phyloP scores from a whole-genome alignment of 768 basidiomycete genomes.

The Chiua virens region DNA sequence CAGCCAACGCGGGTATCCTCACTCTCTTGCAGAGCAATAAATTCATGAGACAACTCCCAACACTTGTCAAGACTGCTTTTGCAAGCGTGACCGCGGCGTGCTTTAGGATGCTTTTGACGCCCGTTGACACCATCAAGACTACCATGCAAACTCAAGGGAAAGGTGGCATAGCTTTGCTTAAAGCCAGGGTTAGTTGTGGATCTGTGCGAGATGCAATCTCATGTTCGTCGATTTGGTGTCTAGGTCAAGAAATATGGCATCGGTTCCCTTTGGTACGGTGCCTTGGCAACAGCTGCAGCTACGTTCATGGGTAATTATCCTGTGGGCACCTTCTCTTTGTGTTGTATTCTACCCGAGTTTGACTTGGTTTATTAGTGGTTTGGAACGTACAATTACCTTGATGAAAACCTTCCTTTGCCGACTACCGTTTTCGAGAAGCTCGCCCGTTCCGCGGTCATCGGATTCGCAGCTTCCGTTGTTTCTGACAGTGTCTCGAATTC shows the following conservation, averaged over 20 bases:
- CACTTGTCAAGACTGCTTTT: conserved; percentile 72
- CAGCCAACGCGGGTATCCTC: conserved; percentile 89
- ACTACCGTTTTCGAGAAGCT: conserved; percentile 58
- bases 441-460: conserved; percentile 83
- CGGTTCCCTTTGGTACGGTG: conserved; percentile 84
- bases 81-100: conserved; percentile 76
- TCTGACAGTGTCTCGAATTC: conserved; percentile 90
- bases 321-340: conserved; percentile 38
- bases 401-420: conserved; percentile 57
- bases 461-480: conserved; percentile 81
- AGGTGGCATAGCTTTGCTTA: conserved; percentile 63
- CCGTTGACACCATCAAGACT: conserved; percentile 93
- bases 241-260: conserved; percentile 77
- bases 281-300: conserved; percentile 87
- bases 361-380: conserved; percentile 62
- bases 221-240: not conserved
- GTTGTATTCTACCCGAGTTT: not conserved
- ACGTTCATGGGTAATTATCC: conserved; percentile 94
- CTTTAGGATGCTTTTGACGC: conserved; percentile 90
- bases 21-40: conserved; percentile 79
- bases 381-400: conserved; percentile 80
- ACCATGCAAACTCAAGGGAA: conserved; percentile 91
- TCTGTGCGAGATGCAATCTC: not conserved
- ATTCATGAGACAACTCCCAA: conserved; percentile 63
- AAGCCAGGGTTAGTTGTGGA: conserved; percentile 50